Base-by-base conservation (phyloP, 768 basidiomycete species). In the Pholiota conissans region DNA sequence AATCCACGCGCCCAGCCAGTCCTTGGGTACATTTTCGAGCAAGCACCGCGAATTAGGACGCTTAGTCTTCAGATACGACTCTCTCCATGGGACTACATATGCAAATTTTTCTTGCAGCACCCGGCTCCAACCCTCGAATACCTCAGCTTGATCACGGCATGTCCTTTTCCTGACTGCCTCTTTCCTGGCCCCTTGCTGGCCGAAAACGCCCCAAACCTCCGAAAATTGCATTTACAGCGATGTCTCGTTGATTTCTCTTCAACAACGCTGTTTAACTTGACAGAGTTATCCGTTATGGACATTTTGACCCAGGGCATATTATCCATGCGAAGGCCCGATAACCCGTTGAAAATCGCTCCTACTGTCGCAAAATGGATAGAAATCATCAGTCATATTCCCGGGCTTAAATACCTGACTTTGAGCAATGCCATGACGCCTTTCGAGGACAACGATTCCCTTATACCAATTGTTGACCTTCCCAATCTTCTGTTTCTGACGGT, bases 211-310 rank as follows among this genome's bases (percentile, higher is more conserved):
- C 68, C 67, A 18, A 54, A 42, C 22, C 53, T 69, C 35, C 58
- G 62, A 32, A 49, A 50, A 34, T 46, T 68, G 18, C 66, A 64
- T 35, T 52, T 69, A 20, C 63, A 65, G 29, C 61, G 64, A 48
- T 69, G 68, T 55, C 61, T 69, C 24, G 45, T 66, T 32, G 58
- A 67, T 29, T 66, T 67, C 47, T 62, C 65, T 4, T 66, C 66
- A 2, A 26, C 52, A 6, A 61, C 52, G 4, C 64, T 69, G n/a
- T 49, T 51, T 26, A 64, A 69, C 24, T 51, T 69, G 40, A 69
- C 68, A 20, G 61, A 63, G 29, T 35, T 69, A 24, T 64, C 66
- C 5, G 61, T 69, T 16, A 48, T 42, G 24, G 63, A 63, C 28
- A 63, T 69, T 26, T 26, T 65, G 18, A 22, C 61, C 8, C 61